Evolutionary conservation across 768 basidiomycete species (phyloP), one percentile per base, ranked within the genome.

Genomic region (Cystobasidium tubakii): DNA sequence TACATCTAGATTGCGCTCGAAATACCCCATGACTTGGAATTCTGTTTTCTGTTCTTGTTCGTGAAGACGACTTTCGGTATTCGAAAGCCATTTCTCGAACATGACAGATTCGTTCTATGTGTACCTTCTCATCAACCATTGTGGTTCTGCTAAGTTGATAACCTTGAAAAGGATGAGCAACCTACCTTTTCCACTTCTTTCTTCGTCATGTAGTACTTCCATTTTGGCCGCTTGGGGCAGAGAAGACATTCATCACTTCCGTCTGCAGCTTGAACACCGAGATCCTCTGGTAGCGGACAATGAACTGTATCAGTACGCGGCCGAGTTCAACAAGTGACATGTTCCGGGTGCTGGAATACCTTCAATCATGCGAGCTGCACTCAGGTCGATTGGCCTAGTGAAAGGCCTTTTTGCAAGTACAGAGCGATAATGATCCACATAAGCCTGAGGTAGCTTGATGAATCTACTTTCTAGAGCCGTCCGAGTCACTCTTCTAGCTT

Each of bases 1-100:
- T 17, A 96, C 92, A 79, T 96, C 90, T 55, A 96, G 78, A 80
- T 97, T 71, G 29, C 69, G 69, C 34, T 71, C 69, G 54, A 71
- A 71, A 31, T 71, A 71, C 10, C 69, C 69, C 53, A 60, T 71
- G 13, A 71, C 69, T 60, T 60, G 53, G 54, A 29, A 60, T 25
- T 36, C 33, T 2, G 53, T 36, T 12, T 55, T 55, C 12, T 4
- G 4, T 60, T 46, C 34, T 39, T 53, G 21, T 13, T 34, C 55
- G n/a, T 36, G 27, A 2, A 57, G 69, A 3, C 17, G 31, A 17
- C 2, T 31, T 27, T 71, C 69, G 1, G 55, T 60, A 29, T 21
- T 27, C 17, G 69, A 53, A 7, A 71, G 54, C 69, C 69, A 71
- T 71, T 60, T 71, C 69, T 71, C 69, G 31, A 71, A 71, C 54